phyloP scores from a whole-genome alignment of 495 filamentous ascomycete genomes.

The Tuber magnatum region DNA sequence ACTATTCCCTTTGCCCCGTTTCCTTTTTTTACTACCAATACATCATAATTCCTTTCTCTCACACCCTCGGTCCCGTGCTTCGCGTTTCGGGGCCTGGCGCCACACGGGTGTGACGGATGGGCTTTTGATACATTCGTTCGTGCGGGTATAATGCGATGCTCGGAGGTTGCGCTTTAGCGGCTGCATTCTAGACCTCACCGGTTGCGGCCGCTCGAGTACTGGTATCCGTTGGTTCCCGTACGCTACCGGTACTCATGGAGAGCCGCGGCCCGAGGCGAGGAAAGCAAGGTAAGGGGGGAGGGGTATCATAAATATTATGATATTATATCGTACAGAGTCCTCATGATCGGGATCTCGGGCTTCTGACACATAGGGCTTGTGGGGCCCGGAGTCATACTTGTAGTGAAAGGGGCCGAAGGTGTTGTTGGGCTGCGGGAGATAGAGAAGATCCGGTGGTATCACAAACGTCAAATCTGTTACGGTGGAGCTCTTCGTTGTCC shows the following conservation, averaged over 20 bases:
- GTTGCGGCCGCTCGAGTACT: neutral
- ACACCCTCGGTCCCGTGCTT: neutral
- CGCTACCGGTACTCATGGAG: constrained; percentile 14
- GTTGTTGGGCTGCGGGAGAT: neutral
- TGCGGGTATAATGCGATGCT: neutral
- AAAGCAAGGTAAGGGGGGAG: constrained; percentile 15
- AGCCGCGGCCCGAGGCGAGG: constrained; percentile 19
- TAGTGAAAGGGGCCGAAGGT: neutral
- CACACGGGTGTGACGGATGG: neutral
- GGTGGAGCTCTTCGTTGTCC: no score
- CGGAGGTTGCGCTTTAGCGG: neutral
- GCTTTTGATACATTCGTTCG: neutral
- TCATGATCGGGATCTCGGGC: neutral
- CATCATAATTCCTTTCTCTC: neutral
- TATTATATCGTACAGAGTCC: neutral
- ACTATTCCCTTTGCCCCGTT: no score
- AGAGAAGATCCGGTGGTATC: neutral
- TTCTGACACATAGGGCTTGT: neutral
- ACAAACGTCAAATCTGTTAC: no score
- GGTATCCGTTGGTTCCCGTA: neutral
- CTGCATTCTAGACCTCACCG: neutral
- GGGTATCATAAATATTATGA: no score
- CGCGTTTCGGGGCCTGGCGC: neutral
- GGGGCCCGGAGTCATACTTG: no score
- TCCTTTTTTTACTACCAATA: no score